A percentile compares a stretch with the other conserved stretches of the same genome.
Evolutionary conservation across 306 rosid genomes (phyloP).

Genomic region (Lagenaria siceraria): DNA sequence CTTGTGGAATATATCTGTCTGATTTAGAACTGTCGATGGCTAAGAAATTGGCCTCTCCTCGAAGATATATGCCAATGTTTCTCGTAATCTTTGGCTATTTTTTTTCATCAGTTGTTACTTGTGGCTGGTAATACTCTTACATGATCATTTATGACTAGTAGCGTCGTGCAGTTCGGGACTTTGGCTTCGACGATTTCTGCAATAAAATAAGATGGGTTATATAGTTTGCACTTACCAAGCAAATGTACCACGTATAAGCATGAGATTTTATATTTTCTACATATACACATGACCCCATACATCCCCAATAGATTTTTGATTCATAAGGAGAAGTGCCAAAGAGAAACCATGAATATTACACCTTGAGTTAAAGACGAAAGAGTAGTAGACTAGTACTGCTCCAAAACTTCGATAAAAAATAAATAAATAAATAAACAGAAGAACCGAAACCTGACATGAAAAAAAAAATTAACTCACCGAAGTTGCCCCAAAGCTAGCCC

Average conservation of each 20-base stretch:
- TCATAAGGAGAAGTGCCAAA: too few species aligned
- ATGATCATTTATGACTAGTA: constrained; percentile 17
- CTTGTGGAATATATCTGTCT: background rate
- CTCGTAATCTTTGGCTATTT: background rate
- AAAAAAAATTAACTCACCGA: constrained; percentile 37
- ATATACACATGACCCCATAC: background rate
- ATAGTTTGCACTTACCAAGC: background rate
- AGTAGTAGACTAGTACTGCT: background rate
- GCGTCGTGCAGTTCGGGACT: constrained; percentile 61
- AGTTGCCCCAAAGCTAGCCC: constrained; percentile 76
- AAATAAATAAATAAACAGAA: background rate
- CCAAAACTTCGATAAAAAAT: background rate
- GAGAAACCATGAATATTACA: background rate
- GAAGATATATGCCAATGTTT: background rate
- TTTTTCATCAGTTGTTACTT: background rate
- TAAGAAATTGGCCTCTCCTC: background rate
- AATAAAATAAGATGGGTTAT: constrained; percentile 3
- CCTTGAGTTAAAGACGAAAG: background rate
- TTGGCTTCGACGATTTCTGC: constrained; percentile 73
- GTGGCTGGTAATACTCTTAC: background rate
- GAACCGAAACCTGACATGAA: constrained; percentile 1
- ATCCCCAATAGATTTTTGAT: background rate
- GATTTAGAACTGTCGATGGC: background rate
- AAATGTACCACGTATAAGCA: background rate
- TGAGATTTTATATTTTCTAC: background rate